Base-by-base conservation (phyloP, 2,329 filamentous ascomycete species). In the Xylariaceae sp. region DNA sequence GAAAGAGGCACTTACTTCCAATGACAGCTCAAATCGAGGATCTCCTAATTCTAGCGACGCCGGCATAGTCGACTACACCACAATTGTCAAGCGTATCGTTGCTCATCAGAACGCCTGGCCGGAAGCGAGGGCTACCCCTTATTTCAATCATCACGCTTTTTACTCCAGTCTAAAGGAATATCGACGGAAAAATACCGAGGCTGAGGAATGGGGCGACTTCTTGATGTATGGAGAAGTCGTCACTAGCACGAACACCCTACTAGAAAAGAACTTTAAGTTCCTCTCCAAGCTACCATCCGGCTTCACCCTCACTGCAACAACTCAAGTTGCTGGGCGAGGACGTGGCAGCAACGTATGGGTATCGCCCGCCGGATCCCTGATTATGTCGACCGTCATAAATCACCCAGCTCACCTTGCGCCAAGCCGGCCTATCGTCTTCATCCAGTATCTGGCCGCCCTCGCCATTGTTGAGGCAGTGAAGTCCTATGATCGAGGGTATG, bases 341-440 rank as follows among this genome's bases (percentile, higher is more conserved):
- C 88, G 95, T 9, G 95, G 95, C 3, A 87, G 83, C 29, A 99
- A 99, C 66, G 90, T 97, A 57, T 99, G 95, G 95, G 86, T 99
- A 3, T 91, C 93, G 0, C 95, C 95, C 0, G 84, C 90, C 0
- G 95, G 95, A 0, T 86, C 86, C 37, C 81, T 98, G 5, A 89
- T 97, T 71, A 95, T 96, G 75, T 96, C 91, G 9, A 91, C 89
- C 0, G 86, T 96, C 40, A 85, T 99, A 63, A 90, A 91, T 60
- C 95, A 99, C 74, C 84, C 89, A 0, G 84, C 90, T 26, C 80
- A 88, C 26, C 82, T 95, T 7, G 88, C 87, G 7, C 79, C 82
- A 43, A 84, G 81, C 1, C 89, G 90, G 0, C 93, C 95, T 0
- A 88, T 98, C 9, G 88, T 97, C 0, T 98, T 99, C 73, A 81